Percentiles rank a stretch among this genome's conserved stretches.
phyloP scores from a whole-genome alignment of 176 grass and related monocot genomes.

The Oryza rufipogon region DNA sequence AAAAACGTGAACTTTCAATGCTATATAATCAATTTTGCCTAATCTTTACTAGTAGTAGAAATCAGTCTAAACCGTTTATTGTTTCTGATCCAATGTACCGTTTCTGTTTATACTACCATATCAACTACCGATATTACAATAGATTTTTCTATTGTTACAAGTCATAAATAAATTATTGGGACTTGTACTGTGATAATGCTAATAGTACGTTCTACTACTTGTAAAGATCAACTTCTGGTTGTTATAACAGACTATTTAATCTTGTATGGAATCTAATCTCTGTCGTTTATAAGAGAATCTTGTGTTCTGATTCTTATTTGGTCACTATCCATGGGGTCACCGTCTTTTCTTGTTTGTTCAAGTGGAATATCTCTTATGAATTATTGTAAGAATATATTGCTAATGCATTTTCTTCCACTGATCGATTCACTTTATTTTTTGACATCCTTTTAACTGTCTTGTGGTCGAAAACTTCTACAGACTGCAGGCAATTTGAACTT shows the following conservation, averaged over 20 bases:
- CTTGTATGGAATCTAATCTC: constrained; percentile 1
- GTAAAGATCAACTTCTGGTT: not conserved
- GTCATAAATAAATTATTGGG: too few species aligned
- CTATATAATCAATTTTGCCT: too few species aligned
- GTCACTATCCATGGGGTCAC: constrained; percentile 5
- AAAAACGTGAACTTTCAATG: too few species aligned
- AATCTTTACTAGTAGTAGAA: too few species aligned
- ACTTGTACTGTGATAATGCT: too few species aligned
- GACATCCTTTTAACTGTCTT: constrained; percentile 18
- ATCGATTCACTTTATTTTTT: not conserved
- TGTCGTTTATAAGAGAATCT: constrained; percentile 12
- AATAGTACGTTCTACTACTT: too few species aligned
- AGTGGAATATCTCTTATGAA: not conserved
- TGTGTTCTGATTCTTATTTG: constrained; percentile 6
- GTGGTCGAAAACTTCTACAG: constrained; percentile 4
- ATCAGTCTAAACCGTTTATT: too few species aligned
- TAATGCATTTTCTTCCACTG: constrained; percentile 10
- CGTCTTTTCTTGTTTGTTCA: not conserved
- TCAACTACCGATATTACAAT: too few species aligned
- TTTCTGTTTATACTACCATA: too few species aligned
- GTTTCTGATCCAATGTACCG: too few species aligned
- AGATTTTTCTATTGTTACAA: too few species aligned
- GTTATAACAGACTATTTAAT: constrained; percentile 4
- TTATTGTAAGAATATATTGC: constrained; percentile 40
- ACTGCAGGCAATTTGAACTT: not conserved